A percentile compares a stretch with the other conserved stretches of the same genome.
Conservation (phyloP, 2,329 filamentous ascomycete species). For the Drechmeria coniospora region DNA sequence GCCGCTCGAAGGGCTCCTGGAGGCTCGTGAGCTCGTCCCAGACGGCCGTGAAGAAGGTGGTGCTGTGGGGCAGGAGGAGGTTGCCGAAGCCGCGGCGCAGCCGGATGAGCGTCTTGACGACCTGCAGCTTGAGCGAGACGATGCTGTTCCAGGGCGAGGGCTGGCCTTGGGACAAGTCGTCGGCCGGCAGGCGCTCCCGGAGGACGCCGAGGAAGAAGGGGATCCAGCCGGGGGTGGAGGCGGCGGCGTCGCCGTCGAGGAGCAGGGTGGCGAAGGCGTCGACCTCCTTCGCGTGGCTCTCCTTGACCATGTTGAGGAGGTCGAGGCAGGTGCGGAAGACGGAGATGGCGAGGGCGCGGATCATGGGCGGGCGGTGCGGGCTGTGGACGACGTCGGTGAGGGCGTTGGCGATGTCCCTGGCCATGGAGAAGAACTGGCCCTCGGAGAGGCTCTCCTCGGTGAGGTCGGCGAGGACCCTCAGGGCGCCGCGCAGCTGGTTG, state of each 20-base stretch:
- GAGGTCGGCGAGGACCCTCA: constrained; percentile 76
- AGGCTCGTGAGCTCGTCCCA: constrained; percentile 76
- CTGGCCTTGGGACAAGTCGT: constrained; percentile 29
- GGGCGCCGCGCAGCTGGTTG: constrained; percentile 69
- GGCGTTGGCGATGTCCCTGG: constrained; percentile 67
- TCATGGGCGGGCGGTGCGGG: constrained; percentile 53
- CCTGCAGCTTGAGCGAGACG: constrained; percentile 79
- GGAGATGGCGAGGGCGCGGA: constrained; percentile 74
- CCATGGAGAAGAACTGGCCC: constrained; percentile 86
- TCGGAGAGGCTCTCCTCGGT: constrained; percentile 90
- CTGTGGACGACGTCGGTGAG: constrained; percentile 72
- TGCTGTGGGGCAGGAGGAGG: constrained; percentile 68
- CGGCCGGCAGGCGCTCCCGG: constrained; percentile 59
- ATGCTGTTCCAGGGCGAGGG: constrained; percentile 64
- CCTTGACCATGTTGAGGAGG: constrained; percentile 90
- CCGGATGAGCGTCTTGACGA: constrained; percentile 87
- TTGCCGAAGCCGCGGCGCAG: constrained; percentile 72
- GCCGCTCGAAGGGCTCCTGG: constrained; percentile 56
- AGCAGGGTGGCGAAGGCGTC: constrained; percentile 81
- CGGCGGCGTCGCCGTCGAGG: constrained; percentile 25
- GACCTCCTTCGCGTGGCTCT: constrained; percentile 75
- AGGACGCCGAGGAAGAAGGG: constrained; percentile 75
- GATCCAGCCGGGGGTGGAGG: constrained; percentile 48
- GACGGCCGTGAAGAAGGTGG: constrained; percentile 66
- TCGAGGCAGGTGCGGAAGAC: constrained; percentile 90